phyloP scores from a whole-genome alignment of 2,329 filamentous ascomycete species.

The Aureobasidium sp. region DNA sequence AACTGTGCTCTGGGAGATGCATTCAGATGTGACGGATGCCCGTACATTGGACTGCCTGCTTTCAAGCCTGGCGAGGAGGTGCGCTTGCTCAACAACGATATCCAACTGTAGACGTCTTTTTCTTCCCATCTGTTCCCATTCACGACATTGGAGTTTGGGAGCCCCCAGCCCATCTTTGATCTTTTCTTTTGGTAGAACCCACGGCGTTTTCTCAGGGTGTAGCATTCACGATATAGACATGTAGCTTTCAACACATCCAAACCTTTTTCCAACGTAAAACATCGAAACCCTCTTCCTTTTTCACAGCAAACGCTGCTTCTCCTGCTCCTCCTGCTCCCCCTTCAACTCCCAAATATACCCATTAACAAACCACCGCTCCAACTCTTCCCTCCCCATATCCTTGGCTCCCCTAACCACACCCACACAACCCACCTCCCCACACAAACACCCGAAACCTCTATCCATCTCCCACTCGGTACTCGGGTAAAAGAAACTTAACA shows the following conservation, averaged over 20 bases:
- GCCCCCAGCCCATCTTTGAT: neutral
- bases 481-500: slow-evolving; percentile 41
- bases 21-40: slow-evolving; percentile 55
- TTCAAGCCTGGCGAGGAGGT: slow-evolving; percentile 98
- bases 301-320: too few species aligned
- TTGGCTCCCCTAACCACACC: slow-evolving; percentile 34
- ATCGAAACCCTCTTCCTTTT: too few species aligned
- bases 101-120: slow-evolving; percentile 55
- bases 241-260: neutral
- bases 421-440: slow-evolving; percentile 30
- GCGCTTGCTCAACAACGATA: slow-evolving; percentile 71
- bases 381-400: slow-evolving; percentile 24
- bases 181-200: neutral
- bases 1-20: slow-evolving; percentile 93
- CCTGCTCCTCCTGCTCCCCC: neutral
- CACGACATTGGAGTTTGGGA: neutral
- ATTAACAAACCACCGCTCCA: slow-evolving; percentile 34
- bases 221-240: neutral
- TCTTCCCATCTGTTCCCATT: neutral
- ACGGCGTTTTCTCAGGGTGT: neutral
- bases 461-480: slow-evolving; percentile 43
- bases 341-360: slow-evolving; percentile 29
- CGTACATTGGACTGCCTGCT: slow-evolving; percentile 83
- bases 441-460: slow-evolving; percentile 37
- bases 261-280: too few species aligned